phyloP scores from a whole-genome alignment of 106 monocot species.

The Iris macrosiphon region DNA sequence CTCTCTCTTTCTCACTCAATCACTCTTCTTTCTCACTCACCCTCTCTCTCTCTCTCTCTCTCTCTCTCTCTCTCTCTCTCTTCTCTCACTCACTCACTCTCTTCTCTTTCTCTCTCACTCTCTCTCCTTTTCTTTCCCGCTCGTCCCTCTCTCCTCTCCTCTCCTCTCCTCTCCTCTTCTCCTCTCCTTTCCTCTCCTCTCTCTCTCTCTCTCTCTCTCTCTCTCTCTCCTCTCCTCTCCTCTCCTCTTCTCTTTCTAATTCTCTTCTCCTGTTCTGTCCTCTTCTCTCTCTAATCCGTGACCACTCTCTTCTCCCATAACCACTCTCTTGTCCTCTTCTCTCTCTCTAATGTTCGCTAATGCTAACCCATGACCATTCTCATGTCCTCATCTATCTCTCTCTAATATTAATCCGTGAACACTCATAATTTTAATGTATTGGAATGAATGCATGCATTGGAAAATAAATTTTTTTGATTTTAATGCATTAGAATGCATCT shows the following conservation, averaged over 20 bases:
- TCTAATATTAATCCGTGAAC: too few relatives aligned
- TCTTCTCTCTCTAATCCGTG: too few relatives aligned
- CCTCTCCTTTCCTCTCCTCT: not conserved
- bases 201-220: not conserved
- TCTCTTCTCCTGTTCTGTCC: too few relatives aligned
- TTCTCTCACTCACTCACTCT: not conserved
- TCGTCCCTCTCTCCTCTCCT: too few relatives aligned
- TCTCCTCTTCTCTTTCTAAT: not conserved
- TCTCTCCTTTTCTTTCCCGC: too few relatives aligned
- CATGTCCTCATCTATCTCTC: not conserved
- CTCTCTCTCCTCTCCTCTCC: not conserved
- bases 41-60: not conserved
- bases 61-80: not conserved
- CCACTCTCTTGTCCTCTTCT: not conserved
- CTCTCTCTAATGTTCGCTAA: not conserved
- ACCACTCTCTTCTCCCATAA: not conserved
- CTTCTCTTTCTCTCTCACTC: not conserved
- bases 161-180: not conserved
- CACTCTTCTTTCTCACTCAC: not conserved
- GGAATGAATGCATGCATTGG: too few relatives aligned
- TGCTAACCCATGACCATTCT: too few relatives aligned
- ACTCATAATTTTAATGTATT: too few relatives aligned
- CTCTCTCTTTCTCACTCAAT: not conserved
- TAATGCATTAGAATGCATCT: too few relatives aligned
- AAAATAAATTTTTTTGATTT: too few relatives aligned